Conservation (phyloP, 78 protist species). For the Dictyostelium brefeldianum region DNA sequence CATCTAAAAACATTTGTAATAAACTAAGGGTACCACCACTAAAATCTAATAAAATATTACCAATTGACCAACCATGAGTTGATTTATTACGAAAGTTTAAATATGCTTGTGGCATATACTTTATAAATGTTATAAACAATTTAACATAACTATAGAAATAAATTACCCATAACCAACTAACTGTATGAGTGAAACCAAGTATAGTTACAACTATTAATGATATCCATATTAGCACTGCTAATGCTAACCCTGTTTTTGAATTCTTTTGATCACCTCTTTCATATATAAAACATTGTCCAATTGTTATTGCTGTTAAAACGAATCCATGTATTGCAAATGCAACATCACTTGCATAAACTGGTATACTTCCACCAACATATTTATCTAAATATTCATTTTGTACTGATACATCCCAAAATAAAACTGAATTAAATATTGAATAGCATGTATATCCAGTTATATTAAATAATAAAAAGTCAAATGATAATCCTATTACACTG, state of each 20-base stretch:
- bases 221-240: constrained; percentile 23
- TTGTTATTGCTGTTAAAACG: constrained; percentile 69
- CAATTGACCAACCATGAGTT: constrained; percentile 94
- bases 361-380: constrained; percentile 53
- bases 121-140: constrained; percentile 86
- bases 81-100: constrained; percentile 89
- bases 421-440: constrained; percentile 67
- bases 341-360: constrained; percentile 92
- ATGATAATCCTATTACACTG: constrained; percentile 87
- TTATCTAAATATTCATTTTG: constrained; percentile 57
- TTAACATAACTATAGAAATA: constrained; percentile 82
- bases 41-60: constrained; percentile 93
- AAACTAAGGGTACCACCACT: constrained; percentile 93
- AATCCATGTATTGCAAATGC: constrained; percentile 94
- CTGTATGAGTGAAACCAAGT: neutral
- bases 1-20: constrained; percentile 87
- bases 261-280: constrained; percentile 75
- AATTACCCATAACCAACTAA: constrained; percentile 74
- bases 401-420: constrained; percentile 55
- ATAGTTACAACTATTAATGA: constrained; percentile 22
- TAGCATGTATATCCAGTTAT: constrained; percentile 91
- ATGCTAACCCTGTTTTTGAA: neutral
- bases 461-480: constrained; percentile 89
- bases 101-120: constrained; percentile 93
- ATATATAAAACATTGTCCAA: constrained; percentile 88